These are phyloP conservation scores for Chrysoporthe deuterocubensis DNA, from an alignment of 2,329 filamentous ascomycete genomes.

Conservation along the genomic window DNA sequence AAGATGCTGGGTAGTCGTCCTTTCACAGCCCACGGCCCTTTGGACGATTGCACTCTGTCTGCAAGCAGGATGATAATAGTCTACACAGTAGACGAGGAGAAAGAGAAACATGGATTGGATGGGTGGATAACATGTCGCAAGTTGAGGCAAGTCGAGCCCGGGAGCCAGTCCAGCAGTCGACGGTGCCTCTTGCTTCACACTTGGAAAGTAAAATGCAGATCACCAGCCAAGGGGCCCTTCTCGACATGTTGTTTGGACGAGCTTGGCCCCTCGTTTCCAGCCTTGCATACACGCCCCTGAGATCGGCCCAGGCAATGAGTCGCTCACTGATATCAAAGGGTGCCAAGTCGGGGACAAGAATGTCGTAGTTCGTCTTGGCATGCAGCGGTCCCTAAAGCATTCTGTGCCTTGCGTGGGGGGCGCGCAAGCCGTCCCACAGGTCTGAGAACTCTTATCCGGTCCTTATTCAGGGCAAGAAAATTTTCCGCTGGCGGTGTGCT, in stretches of 20 bases:
- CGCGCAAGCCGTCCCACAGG: neutral
- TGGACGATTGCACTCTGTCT: neutral
- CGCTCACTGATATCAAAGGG: neutral
- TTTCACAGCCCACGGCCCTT: neutral
- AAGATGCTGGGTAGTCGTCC: neutral
- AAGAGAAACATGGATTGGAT: neutral
- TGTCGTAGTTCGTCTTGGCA: constrained; percentile 4
- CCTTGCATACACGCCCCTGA: neutral
- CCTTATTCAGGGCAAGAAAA: neutral
- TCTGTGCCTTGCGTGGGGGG: neutral
- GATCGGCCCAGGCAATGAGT: constrained; percentile 1
- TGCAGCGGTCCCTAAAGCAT: neutral
- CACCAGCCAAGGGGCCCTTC: neutral
- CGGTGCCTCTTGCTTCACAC: neutral
- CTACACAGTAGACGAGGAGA: neutral
- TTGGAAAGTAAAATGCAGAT: neutral
- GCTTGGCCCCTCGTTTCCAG: neutral
- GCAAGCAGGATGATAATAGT: neutral
- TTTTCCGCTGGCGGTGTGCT: neutral
- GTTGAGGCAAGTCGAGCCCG: constrained; percentile 5
- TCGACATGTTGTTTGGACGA: neutral
- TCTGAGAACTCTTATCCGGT: neutral
- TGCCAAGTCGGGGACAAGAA: neutral
- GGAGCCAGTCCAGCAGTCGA: neutral
- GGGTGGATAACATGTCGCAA: neutral